phyloP scores from a whole-genome alignment of 257 asterid species.

The Ilex asprella region DNA sequence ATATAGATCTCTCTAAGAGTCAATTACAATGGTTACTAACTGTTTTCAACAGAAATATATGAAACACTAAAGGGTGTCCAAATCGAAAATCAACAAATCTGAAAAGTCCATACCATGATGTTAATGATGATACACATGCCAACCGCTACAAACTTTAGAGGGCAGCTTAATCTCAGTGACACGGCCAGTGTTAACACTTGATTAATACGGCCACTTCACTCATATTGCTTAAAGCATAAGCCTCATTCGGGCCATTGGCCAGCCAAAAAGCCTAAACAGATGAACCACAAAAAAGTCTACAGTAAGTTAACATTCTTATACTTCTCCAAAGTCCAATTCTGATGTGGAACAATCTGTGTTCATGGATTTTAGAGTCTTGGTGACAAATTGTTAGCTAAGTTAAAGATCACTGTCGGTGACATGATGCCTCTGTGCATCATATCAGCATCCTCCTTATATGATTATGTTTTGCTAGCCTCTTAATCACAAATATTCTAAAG shows the following conservation, averaged over 20 bases:
- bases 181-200: slow-evolving; percentile 47
- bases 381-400: slow-evolving; percentile 16
- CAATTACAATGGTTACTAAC: background rate
- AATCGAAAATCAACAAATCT: slow-evolving; percentile 10
- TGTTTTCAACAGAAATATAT: slow-evolving; percentile 5
- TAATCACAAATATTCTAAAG: slow-evolving; percentile 6
- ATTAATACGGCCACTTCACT: slow-evolving; percentile 33
- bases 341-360: slow-evolving; percentile 23
- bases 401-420: slow-evolving; percentile 23
- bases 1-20: background rate
- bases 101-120: slow-evolving; percentile 25
- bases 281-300: background rate
- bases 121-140: slow-evolving; percentile 35
- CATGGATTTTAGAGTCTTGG: slow-evolving; percentile 20
- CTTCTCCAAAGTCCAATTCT: background rate
- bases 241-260: slow-evolving; percentile 7
- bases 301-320: background rate
- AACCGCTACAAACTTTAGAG: slow-evolving; percentile 24
- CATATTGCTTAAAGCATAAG: slow-evolving; percentile 51
- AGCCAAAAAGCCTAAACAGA: background rate
- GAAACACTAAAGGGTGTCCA: slow-evolving; percentile 14
- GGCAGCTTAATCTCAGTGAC: slow-evolving; percentile 23
- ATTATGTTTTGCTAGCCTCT: slow-evolving; percentile 22
- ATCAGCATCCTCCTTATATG: slow-evolving; percentile 8
- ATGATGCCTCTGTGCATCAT: slow-evolving; percentile 7